Evolutionary conservation across 371 early-diverging fungal genomes (phyloP).

Genomic region (Mucor piriformis): DNA sequence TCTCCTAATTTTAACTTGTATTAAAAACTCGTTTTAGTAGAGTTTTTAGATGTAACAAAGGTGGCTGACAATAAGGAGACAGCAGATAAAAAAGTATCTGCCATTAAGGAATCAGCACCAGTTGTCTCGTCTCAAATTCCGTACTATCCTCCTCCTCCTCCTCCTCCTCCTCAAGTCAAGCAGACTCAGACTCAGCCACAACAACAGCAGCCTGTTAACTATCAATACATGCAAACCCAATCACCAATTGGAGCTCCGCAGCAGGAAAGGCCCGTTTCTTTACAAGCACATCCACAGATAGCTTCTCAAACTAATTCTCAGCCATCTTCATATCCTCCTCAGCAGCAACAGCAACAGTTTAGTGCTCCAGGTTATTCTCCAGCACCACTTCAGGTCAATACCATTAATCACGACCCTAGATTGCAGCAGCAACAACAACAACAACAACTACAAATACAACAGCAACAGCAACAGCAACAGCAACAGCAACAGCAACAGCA

Average conservation of each 20-base stretch:
- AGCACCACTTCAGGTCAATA: no score
- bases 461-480: neutral
- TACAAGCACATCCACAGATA: neutral
- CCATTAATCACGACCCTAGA: no score
- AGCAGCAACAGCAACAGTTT: slow-evolving; percentile 3
- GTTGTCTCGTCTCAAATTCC: neutral
- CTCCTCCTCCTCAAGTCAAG: slow-evolving; percentile 1
- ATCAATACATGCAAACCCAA: slow-evolving; percentile 1
- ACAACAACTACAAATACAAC: slow-evolving; percentile 1
- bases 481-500: neutral
- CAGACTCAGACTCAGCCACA: neutral
- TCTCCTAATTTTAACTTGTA: neutral
- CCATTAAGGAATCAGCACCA: slow-evolving; percentile 1
- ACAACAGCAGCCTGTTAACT: neutral
- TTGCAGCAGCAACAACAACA: neutral
- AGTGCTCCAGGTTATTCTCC: no score
- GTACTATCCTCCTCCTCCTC: slow-evolving; percentile 18
- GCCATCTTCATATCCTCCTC: neutral
- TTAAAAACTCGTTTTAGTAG: neutral
- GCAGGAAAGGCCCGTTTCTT: neutral
- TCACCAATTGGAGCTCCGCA: neutral
- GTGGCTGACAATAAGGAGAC: neutral
- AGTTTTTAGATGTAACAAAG: neutral
- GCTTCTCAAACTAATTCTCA: neutral
- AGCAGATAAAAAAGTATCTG: slow-evolving; percentile 12